Evolutionary conservation across 345 rosid species (phyloP), one percentile per base, ranked within the genome.

Genomic region (Aquilaria yunnanensis): DNA sequence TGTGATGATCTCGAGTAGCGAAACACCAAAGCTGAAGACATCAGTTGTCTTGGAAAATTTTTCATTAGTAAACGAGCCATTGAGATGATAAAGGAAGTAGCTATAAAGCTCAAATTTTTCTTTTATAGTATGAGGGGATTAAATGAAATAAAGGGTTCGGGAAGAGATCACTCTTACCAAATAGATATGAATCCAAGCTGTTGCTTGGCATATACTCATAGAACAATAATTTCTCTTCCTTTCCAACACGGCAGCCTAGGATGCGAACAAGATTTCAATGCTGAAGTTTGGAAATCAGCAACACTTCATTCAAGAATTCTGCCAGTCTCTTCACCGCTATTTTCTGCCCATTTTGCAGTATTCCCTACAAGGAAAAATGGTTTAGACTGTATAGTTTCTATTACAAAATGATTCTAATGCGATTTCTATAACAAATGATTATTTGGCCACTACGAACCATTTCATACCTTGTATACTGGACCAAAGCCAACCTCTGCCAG

Each of bases 261-360:
- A 86, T 74, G 29, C 66, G 84, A 58, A 89, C 89, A 12, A 89
- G 80, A 55, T 86, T 86, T 41, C 81, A 59, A 63, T 88, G 92
- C 59, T 88, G 92, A 31, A 88, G 76, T 62, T 77, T 80, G 2
- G 90, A 74, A 32, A 88, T 84, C 49, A 85, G 70, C 12, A 73
- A 37, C 34, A 85, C 81, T 63, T 88, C 92, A 41, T 82, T 88
- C 68, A 70, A 73, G 51, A 88, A 81, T 56, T 86, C 88, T 54
- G 68, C 69, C 0, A 85, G 72, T 67, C 85, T 77, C 72, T 89
- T 89, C 47, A 80, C 83, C 4, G 88, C 94, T 32, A 89, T 72
- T 37, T 80, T 75, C 60, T 48, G 64, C 14, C 86, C 85, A 70
- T 70, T 63, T 0, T 59, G 32, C 7, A 90, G 52, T 32, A 14